phyloP scores from a whole-genome alignment of 805 yeast genomes.

The Nakazawaea holstii region DNA sequence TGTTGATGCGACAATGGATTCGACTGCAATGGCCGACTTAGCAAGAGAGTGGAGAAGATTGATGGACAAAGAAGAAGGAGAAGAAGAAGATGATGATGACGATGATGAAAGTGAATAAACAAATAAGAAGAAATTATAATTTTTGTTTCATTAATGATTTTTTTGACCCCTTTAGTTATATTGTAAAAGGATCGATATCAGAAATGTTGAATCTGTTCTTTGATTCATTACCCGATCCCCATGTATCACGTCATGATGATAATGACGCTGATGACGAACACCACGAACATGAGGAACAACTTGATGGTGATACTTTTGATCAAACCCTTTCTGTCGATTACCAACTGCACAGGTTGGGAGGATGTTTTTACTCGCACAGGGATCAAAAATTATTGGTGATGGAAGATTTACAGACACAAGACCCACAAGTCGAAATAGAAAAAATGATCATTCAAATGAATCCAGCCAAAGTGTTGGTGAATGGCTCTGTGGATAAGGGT shows the following conservation, averaged over 20 bases:
- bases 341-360: not conserved
- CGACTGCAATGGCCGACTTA: constrained; percentile 64
- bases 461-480: not conserved
- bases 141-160: no score
- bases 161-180: no score
- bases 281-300: no score
- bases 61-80: constrained; percentile 22
- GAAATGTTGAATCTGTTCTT: no score
- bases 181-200: no score
- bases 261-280: no score
- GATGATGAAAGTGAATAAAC: no score
- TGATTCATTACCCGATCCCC: no score
- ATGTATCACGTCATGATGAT: no score
- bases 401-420: not conserved
- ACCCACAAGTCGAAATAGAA: not conserved
- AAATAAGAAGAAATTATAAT: no score
- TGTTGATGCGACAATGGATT: constrained; percentile 73
- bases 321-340: not conserved
- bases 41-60: constrained; percentile 49
- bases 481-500: not conserved
- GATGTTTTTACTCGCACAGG: not conserved
- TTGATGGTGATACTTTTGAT: not conserved
- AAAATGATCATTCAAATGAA: not conserved
- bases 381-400: not conserved
- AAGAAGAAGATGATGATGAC: constrained; percentile 17